Conservation (phyloP, 495 filamentous ascomycete species). For the Bombardia bombarda region DNA sequence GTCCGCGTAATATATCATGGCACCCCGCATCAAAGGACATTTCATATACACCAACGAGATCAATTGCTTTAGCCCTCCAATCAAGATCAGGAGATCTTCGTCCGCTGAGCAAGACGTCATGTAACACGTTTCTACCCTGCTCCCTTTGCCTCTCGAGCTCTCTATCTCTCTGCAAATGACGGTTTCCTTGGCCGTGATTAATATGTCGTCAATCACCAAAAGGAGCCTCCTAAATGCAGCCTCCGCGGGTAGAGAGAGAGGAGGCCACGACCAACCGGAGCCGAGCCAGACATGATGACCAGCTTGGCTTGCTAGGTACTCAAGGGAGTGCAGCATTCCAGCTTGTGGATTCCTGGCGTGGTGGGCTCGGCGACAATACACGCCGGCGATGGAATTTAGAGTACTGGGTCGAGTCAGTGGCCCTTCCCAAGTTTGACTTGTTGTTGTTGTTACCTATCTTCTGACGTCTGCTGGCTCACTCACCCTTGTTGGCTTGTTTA, state of each 20-base stretch:
- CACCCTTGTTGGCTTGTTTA: constrained; percentile 1
- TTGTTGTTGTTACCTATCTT: too few species aligned
- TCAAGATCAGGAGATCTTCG: constrained; percentile 10
- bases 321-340: neutral
- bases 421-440: too few species aligned
- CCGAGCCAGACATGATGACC: constrained; percentile 15
- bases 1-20: constrained; percentile 19
- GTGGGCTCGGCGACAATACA: neutral
- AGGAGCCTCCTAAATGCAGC: neutral
- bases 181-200: constrained; percentile 5
- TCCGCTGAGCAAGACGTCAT: constrained; percentile 5
- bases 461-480: neutral
- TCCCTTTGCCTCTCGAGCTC: neutral
- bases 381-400: neutral
- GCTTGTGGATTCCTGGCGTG: neutral
- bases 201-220: constrained; percentile 8
- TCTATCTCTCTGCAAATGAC: constrained; percentile 1
- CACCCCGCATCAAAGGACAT: constrained; percentile 6
- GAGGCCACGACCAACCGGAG: constrained; percentile 11
- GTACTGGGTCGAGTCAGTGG: too few species aligned
- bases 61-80: constrained; percentile 22
- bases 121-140: constrained; percentile 7
- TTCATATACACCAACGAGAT: constrained; percentile 13
- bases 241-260: constrained; percentile 1
- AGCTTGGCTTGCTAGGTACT: neutral